phyloP scores from a whole-genome alignment of 225 moss, liverwort and hornwort genomes.

The Marchantia polymorpha region DNA sequence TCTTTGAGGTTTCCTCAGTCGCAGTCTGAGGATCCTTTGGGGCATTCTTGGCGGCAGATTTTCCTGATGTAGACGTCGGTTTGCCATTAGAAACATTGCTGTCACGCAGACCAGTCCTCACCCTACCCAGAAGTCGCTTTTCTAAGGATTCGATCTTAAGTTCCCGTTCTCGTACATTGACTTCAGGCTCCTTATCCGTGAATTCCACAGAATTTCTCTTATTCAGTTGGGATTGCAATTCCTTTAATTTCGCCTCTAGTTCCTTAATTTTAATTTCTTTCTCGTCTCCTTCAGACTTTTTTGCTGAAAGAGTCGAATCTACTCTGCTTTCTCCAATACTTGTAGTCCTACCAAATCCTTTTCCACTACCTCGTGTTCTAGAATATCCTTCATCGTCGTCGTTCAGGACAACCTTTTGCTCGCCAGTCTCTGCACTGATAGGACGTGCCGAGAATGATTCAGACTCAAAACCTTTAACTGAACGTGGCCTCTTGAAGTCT shows the following conservation, averaged over 20 bases:
- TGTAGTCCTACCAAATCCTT: conserved; percentile 25
- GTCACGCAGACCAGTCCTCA: conserved; percentile 29
- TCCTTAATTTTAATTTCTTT: conserved; percentile 55
- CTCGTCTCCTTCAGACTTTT: conserved; percentile 20
- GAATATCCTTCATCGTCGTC: not conserved
- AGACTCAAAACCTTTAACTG: conserved; percentile 1
- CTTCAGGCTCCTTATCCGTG: conserved; percentile 30
- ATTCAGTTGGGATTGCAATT: conserved; percentile 46
- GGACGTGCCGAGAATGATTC: too few species aligned
- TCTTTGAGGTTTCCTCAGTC: conserved; percentile 1
- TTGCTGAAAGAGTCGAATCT: not conserved
- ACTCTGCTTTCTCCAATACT: not conserved
- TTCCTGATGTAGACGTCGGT: not conserved
- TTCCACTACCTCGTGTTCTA: conserved; percentile 9
- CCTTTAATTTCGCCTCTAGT: conserved; percentile 66
- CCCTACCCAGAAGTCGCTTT: conserved; percentile 60
- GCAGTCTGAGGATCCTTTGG: conserved; percentile 2
- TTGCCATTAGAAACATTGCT: conserved; percentile 20
- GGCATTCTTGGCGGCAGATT: not conserved
- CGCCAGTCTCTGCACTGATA: too few species aligned
- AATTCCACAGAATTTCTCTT: conserved; percentile 12
- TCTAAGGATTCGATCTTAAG: conserved; percentile 55
- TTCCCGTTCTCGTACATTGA: conserved; percentile 37
- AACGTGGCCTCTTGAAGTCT: conserved; percentile 2
- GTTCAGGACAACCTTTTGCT: conserved; percentile 1